Conservation (phyloP, 129 eudicot species). For the Logfia minima region DNA sequence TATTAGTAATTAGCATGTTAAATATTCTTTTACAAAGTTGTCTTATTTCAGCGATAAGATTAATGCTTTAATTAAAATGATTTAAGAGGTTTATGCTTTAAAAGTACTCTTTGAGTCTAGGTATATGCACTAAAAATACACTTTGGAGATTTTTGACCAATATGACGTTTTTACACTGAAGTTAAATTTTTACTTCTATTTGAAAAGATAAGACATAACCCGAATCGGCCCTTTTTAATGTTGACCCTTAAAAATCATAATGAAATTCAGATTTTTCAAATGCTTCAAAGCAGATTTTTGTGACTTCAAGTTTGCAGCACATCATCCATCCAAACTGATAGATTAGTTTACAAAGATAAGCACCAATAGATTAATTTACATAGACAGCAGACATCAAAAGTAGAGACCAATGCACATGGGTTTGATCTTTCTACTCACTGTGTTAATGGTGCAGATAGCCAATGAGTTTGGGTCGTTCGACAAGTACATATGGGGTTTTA, state of each 20-base stretch:
- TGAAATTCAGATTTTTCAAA: neutral
- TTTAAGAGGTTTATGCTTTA: neutral
- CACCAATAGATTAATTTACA: neutral
- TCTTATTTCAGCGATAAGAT: neutral
- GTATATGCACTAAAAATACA: neutral
- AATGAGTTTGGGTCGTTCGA: conserved; percentile 81
- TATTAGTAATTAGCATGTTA: neutral
- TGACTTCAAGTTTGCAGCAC: neutral
- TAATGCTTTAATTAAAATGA: neutral
- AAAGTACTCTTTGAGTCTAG: neutral
- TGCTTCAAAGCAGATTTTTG: neutral
- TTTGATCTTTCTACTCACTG: neutral
- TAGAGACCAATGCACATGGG: neutral
- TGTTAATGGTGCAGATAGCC: conserved; percentile 56
- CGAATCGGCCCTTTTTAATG: neutral
- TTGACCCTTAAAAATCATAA: neutral
- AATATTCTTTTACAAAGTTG: neutral
- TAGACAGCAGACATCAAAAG: neutral
- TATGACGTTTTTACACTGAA: neutral
- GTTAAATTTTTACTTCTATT: neutral
- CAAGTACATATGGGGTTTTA: conserved; percentile 91
- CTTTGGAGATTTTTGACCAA: neutral
- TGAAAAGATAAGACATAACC: neutral
- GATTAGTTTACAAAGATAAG: neutral
- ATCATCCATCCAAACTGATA: neutral